Base-by-base conservation (phyloP, 108 stramenopile species). In the Asterionellopsis glacialis region DNA sequence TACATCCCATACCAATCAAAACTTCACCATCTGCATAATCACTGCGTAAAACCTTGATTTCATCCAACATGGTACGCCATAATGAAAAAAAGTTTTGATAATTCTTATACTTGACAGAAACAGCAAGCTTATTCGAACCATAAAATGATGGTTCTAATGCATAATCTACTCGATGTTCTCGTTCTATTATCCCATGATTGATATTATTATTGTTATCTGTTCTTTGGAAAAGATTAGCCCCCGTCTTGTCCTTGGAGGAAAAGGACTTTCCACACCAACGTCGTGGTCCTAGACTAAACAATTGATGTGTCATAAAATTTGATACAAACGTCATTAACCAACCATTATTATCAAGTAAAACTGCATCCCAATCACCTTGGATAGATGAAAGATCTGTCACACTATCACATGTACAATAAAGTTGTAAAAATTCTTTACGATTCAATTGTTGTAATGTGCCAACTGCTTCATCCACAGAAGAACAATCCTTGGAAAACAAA, bases 241-340 rank as follows among this genome's bases (percentile, higher is more conserved):
- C 47, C 5, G 2, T 48, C 6, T 9, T 33, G 33, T 33, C 47
- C 16, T 41, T 21, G 11, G 11, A 28, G 18, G 25, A 51, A 73
- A 73, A 19, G 54, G 64, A 52, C 64, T 73, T 66, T 10, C 72
- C 72, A 18, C 18, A 0, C 72, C 72, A 73, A 51, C 38, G 25
- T 14, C 58, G 51, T 2, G 33, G 33, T 21, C 72, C 60, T 40
- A 15, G 53, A 24, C 72, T 59, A 55, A 73, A 73, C 15, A 73
- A 38, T 25, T 21, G 40, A 57, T 73, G 19, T 9, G 64, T 61
- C 53, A 73, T 48, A 51, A 73, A 61, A 1, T 23, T 49, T 22
- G 64, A 57, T 22, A 65, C 41, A 0, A 0, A 13, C 42, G 53
- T 64, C 47, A 48, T 48, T 48, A 48, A 4, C 47, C 9, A 5